These are phyloP conservation scores for Wallacemonas sp. DNA, from an alignment of 208 protist genomes.

Conservation along the genomic window DNA sequence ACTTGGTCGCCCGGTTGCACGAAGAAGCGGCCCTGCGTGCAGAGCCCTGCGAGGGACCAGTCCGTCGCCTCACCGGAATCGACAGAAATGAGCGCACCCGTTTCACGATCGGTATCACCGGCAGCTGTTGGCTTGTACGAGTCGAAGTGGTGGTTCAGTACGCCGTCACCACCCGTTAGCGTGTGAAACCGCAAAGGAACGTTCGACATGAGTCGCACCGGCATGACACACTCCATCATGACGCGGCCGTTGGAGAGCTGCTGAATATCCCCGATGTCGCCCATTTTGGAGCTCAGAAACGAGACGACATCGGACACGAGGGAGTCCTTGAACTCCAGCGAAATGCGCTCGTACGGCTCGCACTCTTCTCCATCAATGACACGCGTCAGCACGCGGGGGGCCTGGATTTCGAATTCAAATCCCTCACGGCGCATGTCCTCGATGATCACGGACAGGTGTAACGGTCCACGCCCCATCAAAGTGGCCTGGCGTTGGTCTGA, in stretches of 20 bases:
- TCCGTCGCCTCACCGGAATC: slow-evolving; percentile 86
- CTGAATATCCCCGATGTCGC: slow-evolving; percentile 87
- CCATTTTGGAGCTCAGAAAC: slow-evolving; percentile 86
- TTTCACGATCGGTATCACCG: slow-evolving; percentile 65
- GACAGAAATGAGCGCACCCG: slow-evolving; percentile 87
- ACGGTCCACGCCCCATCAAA: slow-evolving; percentile 93
- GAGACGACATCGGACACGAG: slow-evolving; percentile 79
- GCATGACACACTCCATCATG: slow-evolving; percentile 85
- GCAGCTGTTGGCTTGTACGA: slow-evolving; percentile 75
- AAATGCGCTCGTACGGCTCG: slow-evolving; percentile 85
- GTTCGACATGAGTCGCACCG: slow-evolving; percentile 83
- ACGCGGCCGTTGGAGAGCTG: slow-evolving; percentile 77
- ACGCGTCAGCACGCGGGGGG: slow-evolving; percentile 90
- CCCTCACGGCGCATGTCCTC: slow-evolving; percentile 98
- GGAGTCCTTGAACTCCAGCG: slow-evolving; percentile 79
- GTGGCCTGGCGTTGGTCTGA: slow-evolving; percentile 63
- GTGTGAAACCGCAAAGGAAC: slow-evolving; percentile 88
- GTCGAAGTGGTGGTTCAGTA: slow-evolving; percentile 90
- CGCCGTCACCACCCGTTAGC: slow-evolving; percentile 83
- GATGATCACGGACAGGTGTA: slow-evolving; percentile 97
- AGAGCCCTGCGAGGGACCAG: slow-evolving; percentile 77
- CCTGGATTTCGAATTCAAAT: slow-evolving; percentile 95
- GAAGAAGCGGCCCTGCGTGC: slow-evolving; percentile 86
- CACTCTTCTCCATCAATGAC: slow-evolving; percentile 77
- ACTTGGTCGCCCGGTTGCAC: slow-evolving; percentile 83